Conservation (phyloP, 768 basidiomycete species). For the Suillus americanus region DNA sequence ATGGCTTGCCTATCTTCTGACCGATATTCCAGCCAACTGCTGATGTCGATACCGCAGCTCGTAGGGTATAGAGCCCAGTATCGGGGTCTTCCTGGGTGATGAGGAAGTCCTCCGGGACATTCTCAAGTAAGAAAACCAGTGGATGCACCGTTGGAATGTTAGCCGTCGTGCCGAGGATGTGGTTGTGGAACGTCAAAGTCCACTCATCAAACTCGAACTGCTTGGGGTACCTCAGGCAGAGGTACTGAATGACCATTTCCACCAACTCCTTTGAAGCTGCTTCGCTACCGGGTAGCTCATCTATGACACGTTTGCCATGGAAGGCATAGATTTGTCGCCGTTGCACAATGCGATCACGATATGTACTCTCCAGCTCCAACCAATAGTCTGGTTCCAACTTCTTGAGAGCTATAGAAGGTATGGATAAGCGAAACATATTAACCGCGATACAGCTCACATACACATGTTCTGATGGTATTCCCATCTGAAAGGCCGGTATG, state of each 20-base stretch:
- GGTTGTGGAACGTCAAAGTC: constrained; percentile 41
- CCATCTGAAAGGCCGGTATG: constrained; percentile 59
- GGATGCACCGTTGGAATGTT: constrained; percentile 34
- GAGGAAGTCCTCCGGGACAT: constrained; percentile 54
- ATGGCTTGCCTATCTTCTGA: constrained; percentile 46
- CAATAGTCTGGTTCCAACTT: constrained; percentile 53
- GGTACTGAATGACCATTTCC: constrained; percentile 55
- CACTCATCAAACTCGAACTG: constrained; percentile 42
- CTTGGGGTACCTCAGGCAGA: constrained; percentile 56
- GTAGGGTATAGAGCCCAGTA: constrained; percentile 44
- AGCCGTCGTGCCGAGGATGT: constrained; percentile 36
- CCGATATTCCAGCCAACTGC: constrained; percentile 49
- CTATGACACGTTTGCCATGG: constrained; percentile 42
- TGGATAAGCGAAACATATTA: not conserved
- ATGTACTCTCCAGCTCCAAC: constrained; percentile 57
- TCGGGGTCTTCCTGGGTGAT: constrained; percentile 41
- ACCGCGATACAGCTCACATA: constrained; percentile 16
- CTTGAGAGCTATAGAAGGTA: constrained; percentile 36
- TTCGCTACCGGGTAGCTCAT: constrained; percentile 49
- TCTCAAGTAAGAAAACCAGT: constrained; percentile 44
- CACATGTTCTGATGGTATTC: constrained; percentile 58
- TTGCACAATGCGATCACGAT: constrained; percentile 42
- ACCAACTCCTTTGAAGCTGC: constrained; percentile 50
- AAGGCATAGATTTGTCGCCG: constrained; percentile 38
- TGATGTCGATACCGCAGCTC: constrained; percentile 47